Evolutionary conservation across 1,139 yeast genomes (phyloP).

Genomic region (Protomyces pachydermus): DNA sequence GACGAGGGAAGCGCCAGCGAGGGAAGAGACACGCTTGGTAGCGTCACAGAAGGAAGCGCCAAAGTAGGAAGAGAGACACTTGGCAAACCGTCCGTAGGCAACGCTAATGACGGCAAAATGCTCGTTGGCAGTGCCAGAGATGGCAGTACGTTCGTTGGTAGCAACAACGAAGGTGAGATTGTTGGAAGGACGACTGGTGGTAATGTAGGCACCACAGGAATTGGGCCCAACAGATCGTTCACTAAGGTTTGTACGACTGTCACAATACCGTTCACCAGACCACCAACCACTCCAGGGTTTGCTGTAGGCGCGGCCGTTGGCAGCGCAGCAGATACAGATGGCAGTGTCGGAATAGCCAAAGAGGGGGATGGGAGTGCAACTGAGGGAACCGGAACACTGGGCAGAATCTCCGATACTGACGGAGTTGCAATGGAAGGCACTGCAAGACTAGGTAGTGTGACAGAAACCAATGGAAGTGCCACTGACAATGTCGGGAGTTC

Average conservation of each 20-base stretch:
- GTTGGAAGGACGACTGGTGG: too few relatives aligned
- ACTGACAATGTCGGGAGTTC: background rate
- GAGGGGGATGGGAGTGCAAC: background rate
- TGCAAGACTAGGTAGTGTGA: background rate
- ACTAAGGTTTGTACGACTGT: too few relatives aligned
- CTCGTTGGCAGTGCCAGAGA: background rate
- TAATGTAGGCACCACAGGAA: too few relatives aligned
- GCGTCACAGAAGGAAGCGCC: background rate
- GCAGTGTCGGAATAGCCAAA: background rate
- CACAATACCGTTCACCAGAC: too few relatives aligned
- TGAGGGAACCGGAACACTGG: background rate
- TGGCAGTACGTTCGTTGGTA: background rate
- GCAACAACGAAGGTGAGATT: background rate
- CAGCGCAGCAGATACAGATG: background rate
- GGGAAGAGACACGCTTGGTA: background rate
- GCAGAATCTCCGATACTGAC: background rate
- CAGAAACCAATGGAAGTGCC: background rate
- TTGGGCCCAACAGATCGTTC: too few relatives aligned
- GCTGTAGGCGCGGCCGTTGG: background rate
- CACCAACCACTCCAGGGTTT: too few relatives aligned
- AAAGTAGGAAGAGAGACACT: background rate
- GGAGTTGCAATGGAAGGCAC: too few relatives aligned
- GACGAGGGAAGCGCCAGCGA: background rate
- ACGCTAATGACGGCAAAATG: background rate
- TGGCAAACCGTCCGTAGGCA: background rate